phyloP scores from a whole-genome alignment of 2,329 filamentous ascomycete genomes.

The Exophiala xenobiotica region DNA sequence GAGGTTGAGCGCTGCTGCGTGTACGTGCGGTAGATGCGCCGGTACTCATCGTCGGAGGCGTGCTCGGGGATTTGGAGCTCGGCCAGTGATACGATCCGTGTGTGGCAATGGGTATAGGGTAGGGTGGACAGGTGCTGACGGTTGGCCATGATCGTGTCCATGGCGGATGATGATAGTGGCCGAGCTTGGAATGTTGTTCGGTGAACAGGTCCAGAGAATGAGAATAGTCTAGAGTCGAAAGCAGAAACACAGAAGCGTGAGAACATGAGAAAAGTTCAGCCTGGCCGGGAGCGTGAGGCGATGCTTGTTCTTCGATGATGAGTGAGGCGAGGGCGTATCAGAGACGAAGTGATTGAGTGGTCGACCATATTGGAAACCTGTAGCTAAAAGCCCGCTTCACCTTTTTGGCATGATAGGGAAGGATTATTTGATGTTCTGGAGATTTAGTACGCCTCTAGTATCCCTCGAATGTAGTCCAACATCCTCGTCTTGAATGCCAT shows the following conservation, averaged over 20 bases:
- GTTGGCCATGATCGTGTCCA: constrained; percentile 13
- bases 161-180: constrained; percentile 4
- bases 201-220: too few relatives aligned
- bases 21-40: constrained; percentile 22
- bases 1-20: neutral
- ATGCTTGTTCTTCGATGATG: neutral
- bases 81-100: constrained; percentile 23
- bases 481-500: too few relatives aligned
- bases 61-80: constrained; percentile 25
- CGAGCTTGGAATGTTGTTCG: neutral
- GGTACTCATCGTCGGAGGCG: constrained; percentile 26
- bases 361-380: neutral
- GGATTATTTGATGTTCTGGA: too few relatives aligned
- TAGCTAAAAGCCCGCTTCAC: neutral
- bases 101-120: constrained; percentile 28
- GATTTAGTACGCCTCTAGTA: too few relatives aligned
- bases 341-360: neutral
- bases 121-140: constrained; percentile 10
- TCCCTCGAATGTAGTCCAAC: too few relatives aligned
- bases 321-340: neutral
- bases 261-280: neutral
- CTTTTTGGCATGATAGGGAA: neutral
- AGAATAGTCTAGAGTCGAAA: neutral
- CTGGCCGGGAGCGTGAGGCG: neutral
- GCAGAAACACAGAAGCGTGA: neutral